Percentiles rank a stretch among this genome's conserved stretches.
phyloP scores from a whole-genome alignment of 768 basidiomycete species.

The Trametes cinnabarina region DNA sequence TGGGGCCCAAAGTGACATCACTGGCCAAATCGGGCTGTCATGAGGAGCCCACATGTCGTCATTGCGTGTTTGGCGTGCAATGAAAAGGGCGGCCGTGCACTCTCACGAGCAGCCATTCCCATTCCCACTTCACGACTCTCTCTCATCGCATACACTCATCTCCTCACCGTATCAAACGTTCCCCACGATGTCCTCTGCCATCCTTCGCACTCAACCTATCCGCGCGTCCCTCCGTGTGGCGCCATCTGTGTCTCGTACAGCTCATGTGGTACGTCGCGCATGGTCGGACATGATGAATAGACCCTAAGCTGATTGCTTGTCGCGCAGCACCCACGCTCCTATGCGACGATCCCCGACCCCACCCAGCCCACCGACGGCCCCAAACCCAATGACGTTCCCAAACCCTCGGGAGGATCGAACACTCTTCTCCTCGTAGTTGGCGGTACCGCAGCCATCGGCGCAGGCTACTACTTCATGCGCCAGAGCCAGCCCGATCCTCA shows the following conservation, averaged over 20 bases:
- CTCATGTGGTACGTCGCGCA: constrained; percentile 7
- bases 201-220: constrained; percentile 26
- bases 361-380: constrained; percentile 25
- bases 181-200: constrained; percentile 18
- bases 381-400: constrained; percentile 20
- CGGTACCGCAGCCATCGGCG: constrained; percentile 34
- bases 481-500: constrained; percentile 22
- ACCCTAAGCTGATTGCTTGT: neutral
- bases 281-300: neutral
- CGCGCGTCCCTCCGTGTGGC: constrained; percentile 20
- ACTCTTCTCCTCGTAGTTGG: constrained; percentile 31
- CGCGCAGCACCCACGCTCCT: constrained; percentile 22
- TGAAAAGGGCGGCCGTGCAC: constrained; percentile 12
- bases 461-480: constrained; percentile 37
- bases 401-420: constrained; percentile 20
- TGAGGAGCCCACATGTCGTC: constrained; percentile 18
- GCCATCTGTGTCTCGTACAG: constrained; percentile 15
- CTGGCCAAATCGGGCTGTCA: neutral
- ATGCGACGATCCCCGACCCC: constrained; percentile 27
- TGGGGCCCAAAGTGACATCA: constrained; percentile 13
- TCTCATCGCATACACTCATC: neutral
- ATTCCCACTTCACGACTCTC: neutral
- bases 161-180: neutral
- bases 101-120: neutral
- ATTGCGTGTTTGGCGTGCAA: neutral